Evolutionary conservation across 78 protist genomes (phyloP).

Genomic region (Isochrysis galbana): DNA sequence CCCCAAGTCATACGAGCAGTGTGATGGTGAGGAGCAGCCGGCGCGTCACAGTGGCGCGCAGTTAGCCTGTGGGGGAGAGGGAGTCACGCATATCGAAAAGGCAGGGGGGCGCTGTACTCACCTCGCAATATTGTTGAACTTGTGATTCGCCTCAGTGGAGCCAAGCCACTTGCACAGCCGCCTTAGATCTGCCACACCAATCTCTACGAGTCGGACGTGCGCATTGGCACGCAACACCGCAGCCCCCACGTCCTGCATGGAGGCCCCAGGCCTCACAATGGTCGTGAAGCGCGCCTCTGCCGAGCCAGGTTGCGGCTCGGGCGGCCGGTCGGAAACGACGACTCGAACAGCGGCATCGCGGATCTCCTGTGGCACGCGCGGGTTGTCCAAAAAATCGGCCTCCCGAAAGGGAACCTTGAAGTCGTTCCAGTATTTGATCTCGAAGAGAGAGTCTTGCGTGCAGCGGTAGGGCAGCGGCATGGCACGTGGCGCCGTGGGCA

Average conservation of each 20-base stretch:
- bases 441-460: background rate
- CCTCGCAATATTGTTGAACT: background rate
- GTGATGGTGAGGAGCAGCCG: too few species aligned
- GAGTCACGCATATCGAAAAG: too few species aligned
- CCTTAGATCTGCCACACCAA: background rate
- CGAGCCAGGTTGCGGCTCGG: background rate
- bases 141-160: background rate
- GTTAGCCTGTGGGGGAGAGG: too few species aligned
- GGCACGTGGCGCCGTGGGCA: background rate
- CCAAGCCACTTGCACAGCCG: constrained; percentile 30
- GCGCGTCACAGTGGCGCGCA: too few species aligned
- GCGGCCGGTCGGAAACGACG: background rate
- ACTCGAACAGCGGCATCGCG: background rate
- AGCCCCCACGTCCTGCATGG: background rate
- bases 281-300: background rate
- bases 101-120: too few species aligned
- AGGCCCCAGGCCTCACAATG: background rate
- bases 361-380: background rate
- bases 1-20: too few species aligned
- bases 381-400: background rate
- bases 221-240: background rate
- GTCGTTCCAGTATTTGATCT: background rate
- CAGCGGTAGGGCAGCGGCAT: background rate
- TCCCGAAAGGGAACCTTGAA: background rate
- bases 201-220: background rate